Evolutionary conservation across 805 yeast species (phyloP), one percentile per base, ranked within the genome.

Genomic region (Barnettozyma botsteinii): DNA sequence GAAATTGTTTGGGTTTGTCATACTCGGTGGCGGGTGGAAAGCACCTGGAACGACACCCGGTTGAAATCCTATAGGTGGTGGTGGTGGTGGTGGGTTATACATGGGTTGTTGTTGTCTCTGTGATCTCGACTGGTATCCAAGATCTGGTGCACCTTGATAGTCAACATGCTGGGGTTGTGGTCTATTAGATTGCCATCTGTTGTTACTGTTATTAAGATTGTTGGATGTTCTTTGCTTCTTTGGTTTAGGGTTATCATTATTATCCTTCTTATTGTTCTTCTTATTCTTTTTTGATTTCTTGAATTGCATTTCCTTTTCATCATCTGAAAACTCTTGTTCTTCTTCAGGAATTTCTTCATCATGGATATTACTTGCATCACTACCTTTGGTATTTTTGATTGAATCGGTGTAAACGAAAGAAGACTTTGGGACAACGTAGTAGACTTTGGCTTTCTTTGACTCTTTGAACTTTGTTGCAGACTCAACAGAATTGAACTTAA

Each of bases 301-400:
- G 33, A 75, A 75, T 26, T 75, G 81, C 50, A 78, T 73, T 59
- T 93, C 98, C 45, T 75, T 76, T 56, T 91, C 98, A 60, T 93
- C 98, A 59, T 93, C 98, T 2, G 96, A 85, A 50, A 81, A 91
- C 57, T 91, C 98, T 59, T 86, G 95, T 59, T 93, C 98, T 23
- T 85, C 94, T 50, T 80, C 88, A 0, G 96, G 87, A 23, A 91
- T 62, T 55, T 93, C 98, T 63, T 93, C 98, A 60, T 93, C 98
- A 57, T 86, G 83, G 59, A 86, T 81, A 52, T 93, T 93, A 54
- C 95, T 84, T 0, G 98, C 98, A 65, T 93, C 98, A 2, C 88
- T 81, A 19, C 98, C 98, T 53, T 82, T 89, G 15, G 79, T 43
- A 18, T 71, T 65, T 51, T 78, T 85, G 40, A 89, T 71, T 19